Evolutionary conservation across 1,139 yeast species (phyloP).

Genomic region (Groenewaldozyma sp.): DNA sequence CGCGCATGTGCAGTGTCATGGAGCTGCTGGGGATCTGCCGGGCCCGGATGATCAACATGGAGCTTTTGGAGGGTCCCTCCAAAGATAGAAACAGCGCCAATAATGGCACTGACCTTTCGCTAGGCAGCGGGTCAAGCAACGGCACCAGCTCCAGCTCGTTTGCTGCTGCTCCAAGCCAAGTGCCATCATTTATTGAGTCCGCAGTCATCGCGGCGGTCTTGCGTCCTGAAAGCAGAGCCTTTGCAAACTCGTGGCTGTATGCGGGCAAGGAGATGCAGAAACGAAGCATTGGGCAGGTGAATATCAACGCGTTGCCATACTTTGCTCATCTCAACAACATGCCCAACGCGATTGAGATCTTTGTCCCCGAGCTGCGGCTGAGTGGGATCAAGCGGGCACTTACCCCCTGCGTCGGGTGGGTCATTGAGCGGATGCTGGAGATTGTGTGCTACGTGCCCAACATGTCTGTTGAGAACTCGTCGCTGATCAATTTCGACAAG

Average conservation of each 20-base stretch:
- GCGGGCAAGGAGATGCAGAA: conserved; percentile 34
- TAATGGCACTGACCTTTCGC: conserved; percentile 18
- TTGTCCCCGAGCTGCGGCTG: conserved; percentile 33
- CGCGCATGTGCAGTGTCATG: conserved; percentile 61
- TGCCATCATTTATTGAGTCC: conserved; percentile 82
- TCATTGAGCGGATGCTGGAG: conserved; percentile 50
- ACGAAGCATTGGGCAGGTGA: not conserved
- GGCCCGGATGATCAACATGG: conserved; percentile 57
- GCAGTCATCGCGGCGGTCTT: conserved; percentile 69
- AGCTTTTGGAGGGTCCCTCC: conserved; percentile 38
- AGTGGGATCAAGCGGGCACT: conserved; percentile 24
- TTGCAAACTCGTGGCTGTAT: conserved; percentile 57
- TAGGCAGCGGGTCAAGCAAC: not conserved
- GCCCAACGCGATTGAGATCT: conserved; percentile 17
- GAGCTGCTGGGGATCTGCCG: conserved; percentile 59
- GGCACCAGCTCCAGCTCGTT: not conserved
- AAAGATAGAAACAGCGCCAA: conserved; percentile 8
- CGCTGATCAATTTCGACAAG: conserved; percentile 58
- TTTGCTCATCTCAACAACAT: conserved; percentile 4
- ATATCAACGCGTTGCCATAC: conserved; percentile 18
- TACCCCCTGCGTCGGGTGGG: conserved; percentile 86
- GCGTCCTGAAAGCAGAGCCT: conserved; percentile 71
- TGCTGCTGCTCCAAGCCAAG: conserved; percentile 25
- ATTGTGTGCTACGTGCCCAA: conserved; percentile 61
- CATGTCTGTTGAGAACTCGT: conserved; percentile 49